Conservation (phyloP, 2,329 filamentous ascomycete genomes). For the Fusarium sp. region DNA sequence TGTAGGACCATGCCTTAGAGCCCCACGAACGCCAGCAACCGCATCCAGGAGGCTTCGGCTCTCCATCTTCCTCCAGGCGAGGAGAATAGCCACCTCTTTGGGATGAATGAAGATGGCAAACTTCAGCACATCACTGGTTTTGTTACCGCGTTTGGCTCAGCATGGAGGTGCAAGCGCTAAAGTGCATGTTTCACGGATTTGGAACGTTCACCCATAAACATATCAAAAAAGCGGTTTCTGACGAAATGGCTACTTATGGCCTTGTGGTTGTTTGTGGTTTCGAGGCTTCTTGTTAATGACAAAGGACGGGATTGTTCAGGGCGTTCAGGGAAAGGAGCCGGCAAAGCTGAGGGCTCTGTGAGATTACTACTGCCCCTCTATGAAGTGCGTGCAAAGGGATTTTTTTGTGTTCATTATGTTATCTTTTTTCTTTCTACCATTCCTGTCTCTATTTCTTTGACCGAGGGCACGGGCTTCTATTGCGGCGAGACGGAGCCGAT, state of each 20-base stretch:
- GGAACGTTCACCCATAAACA: conserved; percentile 18
- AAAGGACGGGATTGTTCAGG: conserved; percentile 48
- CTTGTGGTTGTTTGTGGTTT: conserved; percentile 37
- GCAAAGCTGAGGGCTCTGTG: conserved; percentile 47
- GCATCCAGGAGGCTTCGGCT: conserved; percentile 3
- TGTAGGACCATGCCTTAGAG: conserved; percentile 53
- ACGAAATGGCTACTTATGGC: conserved; percentile 37
- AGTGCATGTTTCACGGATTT: conserved; percentile 25
- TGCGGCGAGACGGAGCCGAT: conserved; percentile 22
- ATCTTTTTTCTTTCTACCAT: conserved; percentile 33
- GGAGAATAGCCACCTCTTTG: neutral
- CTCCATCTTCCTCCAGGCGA: neutral
- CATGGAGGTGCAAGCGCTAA: neutral
- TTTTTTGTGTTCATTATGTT: conserved; percentile 29
- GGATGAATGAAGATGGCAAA: too few relatives aligned
- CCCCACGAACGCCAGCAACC: conserved; percentile 30
- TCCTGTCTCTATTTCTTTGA: conserved; percentile 35
- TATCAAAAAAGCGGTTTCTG: conserved; percentile 32
- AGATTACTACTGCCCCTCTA: conserved; percentile 45
- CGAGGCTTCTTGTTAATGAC: conserved; percentile 46
- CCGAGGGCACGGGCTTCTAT: conserved; percentile 28
- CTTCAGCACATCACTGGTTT: conserved; percentile 3
- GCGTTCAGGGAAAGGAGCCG: conserved; percentile 49
- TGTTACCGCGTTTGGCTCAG: neutral
- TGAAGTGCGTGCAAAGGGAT: conserved; percentile 47